Conservation (phyloP, 2,329 filamentous ascomycete genomes). For the Xylaria sp. region DNA sequence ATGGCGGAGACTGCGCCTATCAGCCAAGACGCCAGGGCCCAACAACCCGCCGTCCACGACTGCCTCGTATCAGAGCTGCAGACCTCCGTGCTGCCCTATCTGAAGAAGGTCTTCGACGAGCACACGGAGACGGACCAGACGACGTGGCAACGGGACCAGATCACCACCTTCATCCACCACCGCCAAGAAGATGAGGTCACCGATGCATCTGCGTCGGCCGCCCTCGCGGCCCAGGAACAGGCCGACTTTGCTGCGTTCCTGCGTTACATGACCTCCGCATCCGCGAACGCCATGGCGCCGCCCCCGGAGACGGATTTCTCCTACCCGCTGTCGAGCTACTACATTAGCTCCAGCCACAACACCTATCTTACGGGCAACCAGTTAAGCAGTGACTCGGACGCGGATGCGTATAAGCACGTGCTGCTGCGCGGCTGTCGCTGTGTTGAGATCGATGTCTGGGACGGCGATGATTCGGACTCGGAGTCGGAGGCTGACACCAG, state of each 20-base stretch:
- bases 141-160: constrained; percentile 42
- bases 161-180: constrained; percentile 42
- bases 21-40: constrained; percentile 31
- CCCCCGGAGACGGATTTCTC: constrained; percentile 51
- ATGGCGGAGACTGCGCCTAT: constrained; percentile 29
- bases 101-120: constrained; percentile 43
- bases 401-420: constrained; percentile 79
- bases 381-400: constrained; percentile 78
- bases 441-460: constrained; percentile 94
- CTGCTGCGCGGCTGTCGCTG: constrained; percentile 81
- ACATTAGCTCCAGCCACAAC: constrained; percentile 91
- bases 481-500: constrained; percentile 47
- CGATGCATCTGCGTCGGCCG: constrained; percentile 28
- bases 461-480: constrained; percentile 70
- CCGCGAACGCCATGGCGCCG: constrained; percentile 40
- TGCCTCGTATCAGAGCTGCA: constrained; percentile 40
- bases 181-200: constrained; percentile 40
- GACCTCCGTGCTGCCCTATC: constrained; percentile 37
- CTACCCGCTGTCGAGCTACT: constrained; percentile 82
- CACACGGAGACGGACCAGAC: constrained; percentile 35
- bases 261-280: constrained; percentile 51
- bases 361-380: constrained; percentile 89
- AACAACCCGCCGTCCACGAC: constrained; percentile 40
- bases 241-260: constrained; percentile 48
- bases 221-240: constrained; percentile 28